phyloP scores from a whole-genome alignment of 192 early-diverging fungal species.

The Coemansia sp. region DNA sequence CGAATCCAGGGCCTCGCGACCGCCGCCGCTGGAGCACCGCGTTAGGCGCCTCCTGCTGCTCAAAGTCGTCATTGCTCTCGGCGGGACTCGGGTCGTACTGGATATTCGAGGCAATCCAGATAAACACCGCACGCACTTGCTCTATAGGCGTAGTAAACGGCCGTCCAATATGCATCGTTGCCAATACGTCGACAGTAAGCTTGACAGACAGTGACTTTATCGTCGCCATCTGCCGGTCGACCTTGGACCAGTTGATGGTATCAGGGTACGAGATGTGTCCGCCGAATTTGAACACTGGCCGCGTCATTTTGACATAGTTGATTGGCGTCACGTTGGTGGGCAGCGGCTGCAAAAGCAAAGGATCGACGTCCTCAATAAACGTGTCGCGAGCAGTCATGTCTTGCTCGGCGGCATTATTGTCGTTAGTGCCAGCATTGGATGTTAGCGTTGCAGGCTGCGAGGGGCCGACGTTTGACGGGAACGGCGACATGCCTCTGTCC shows the following conservation, averaged over 20 bases:
- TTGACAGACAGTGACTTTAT: slow-evolving; percentile 60
- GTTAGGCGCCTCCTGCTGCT: slow-evolving; percentile 44
- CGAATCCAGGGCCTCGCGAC: slow-evolving; percentile 52
- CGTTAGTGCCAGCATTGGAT: background rate
- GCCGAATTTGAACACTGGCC: slow-evolving; percentile 49
- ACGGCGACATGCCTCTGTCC: slow-evolving; percentile 48
- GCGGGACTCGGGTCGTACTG: slow-evolving; percentile 44
- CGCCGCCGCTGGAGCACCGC: slow-evolving; percentile 48
- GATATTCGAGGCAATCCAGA: slow-evolving; percentile 71
- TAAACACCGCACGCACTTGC: slow-evolving; percentile 64
- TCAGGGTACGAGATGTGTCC: slow-evolving; percentile 49
- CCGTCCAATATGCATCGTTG: slow-evolving; percentile 64
- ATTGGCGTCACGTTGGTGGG: slow-evolving; percentile 45
- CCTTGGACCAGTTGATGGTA: slow-evolving; percentile 54
- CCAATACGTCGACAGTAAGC: slow-evolving; percentile 61
- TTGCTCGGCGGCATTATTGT: background rate
- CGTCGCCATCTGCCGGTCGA: slow-evolving; percentile 66
- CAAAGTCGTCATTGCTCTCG: slow-evolving; percentile 44
- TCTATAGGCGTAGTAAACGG: slow-evolving; percentile 62
- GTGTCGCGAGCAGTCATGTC: slow-evolving; percentile 12
- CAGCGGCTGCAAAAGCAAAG: slow-evolving; percentile 24
- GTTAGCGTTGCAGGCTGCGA: slow-evolving; percentile 15
- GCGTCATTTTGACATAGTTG: slow-evolving; percentile 52
- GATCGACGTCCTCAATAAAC: slow-evolving; percentile 36
- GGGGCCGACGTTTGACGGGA: slow-evolving; percentile 44